Evolutionary conservation across 176 grass and related monocot species (phyloP).

Genomic region (Avena atlantica): DNA sequence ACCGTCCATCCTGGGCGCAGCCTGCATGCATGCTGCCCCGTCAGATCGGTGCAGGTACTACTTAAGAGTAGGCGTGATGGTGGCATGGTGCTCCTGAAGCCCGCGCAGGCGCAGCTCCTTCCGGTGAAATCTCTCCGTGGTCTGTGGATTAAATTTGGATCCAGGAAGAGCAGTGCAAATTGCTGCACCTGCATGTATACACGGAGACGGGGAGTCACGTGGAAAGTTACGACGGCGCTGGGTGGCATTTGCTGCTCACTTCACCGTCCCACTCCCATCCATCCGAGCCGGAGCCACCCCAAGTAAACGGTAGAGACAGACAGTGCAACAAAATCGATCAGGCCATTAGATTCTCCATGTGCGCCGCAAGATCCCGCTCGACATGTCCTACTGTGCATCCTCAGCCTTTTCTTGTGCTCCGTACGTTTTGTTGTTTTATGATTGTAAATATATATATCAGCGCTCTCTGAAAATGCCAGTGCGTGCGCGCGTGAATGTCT

Average conservation of each 20-base stretch:
- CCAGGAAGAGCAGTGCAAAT: background rate
- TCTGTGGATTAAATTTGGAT: background rate
- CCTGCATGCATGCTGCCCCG: background rate
- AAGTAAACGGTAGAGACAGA: too few relatives aligned
- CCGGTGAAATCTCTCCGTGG: background rate
- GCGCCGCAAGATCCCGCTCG: background rate
- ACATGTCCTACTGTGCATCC: constrained; percentile 6
- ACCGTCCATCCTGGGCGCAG: background rate
- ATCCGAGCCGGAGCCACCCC: too few relatives aligned
- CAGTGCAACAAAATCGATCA: background rate
- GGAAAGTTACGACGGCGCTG: background rate
- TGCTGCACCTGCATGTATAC: background rate
- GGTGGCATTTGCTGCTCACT: background rate
- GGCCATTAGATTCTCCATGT: constrained; percentile 11
- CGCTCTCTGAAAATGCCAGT: background rate
- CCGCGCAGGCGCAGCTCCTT: background rate
- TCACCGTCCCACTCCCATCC: too few relatives aligned
- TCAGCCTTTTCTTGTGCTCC: background rate
- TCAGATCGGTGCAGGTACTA: background rate
- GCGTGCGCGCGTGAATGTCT: background rate
- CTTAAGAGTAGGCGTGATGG: too few relatives aligned
- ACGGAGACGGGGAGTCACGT: background rate
- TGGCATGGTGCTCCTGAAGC: background rate
- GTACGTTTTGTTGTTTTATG: constrained; percentile 1
- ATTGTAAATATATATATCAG: background rate